These are phyloP conservation scores for Pythium vanterpoolii DNA, from an alignment of 352 stramenopile species.

Conservation along the genomic window DNA sequence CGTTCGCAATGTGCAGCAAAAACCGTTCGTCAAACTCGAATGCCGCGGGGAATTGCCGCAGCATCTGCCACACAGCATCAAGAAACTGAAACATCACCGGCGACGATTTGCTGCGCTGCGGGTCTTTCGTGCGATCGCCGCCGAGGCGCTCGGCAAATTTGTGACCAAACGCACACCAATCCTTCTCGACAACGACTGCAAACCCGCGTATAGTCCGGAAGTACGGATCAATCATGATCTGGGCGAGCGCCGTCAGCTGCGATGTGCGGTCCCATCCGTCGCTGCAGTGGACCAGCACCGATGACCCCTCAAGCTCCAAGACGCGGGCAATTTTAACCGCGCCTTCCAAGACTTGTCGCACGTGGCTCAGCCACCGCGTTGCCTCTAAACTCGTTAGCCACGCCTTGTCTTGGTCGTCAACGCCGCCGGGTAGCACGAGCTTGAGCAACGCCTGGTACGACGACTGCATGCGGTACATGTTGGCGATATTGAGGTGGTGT, in stretches of 20 bases:
- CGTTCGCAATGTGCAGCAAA: slow-evolving; percentile 75
- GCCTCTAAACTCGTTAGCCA: slow-evolving; percentile 73
- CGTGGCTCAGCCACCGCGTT: slow-evolving; percentile 83
- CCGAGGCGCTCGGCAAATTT: slow-evolving; percentile 75
- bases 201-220: slow-evolving; percentile 86
- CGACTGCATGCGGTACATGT: slow-evolving; percentile 93
- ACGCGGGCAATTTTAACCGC: slow-evolving; percentile 83
- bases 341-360: slow-evolving; percentile 77
- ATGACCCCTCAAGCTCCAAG: slow-evolving; percentile 79
- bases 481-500: slow-evolving; percentile 87
- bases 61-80: slow-evolving; percentile 81
- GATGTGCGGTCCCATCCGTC: slow-evolving; percentile 87
- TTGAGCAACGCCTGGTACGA: slow-evolving; percentile 71
- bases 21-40: slow-evolving; percentile 89
- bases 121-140: slow-evolving; percentile 70
- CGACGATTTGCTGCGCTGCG: slow-evolving; percentile 71
- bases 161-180: slow-evolving; percentile 85
- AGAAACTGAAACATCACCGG: slow-evolving; percentile 88
- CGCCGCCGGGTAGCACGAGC: slow-evolving; percentile 55
- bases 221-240: slow-evolving; percentile 88
- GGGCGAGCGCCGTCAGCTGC: slow-evolving; percentile 70
- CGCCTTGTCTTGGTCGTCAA: slow-evolving; percentile 63
- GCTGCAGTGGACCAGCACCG: slow-evolving; percentile 83
- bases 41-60: slow-evolving; percentile 69
- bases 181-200: slow-evolving; percentile 78